Evolutionary conservation across 192 early-diverging fungal genomes (phyloP).

Genomic region (Bifiguratus adelaidae): DNA sequence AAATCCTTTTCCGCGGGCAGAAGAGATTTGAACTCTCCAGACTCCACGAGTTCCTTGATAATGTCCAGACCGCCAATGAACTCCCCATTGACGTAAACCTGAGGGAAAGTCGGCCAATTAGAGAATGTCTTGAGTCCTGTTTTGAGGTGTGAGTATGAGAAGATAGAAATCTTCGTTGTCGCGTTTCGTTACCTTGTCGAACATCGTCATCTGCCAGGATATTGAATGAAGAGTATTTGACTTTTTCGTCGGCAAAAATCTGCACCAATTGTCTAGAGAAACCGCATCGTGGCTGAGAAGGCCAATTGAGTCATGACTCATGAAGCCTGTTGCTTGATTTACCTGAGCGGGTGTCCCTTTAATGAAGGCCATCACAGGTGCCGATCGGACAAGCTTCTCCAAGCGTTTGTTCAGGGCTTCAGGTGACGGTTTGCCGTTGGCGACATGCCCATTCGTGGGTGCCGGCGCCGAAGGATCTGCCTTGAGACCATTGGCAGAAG

Average conservation of each 20-base stretch:
- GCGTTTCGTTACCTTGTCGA: conserved; percentile 81
- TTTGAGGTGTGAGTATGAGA: neutral
- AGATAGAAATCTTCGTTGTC: too few relatives aligned
- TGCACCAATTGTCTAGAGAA: conserved; percentile 79
- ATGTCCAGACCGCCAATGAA: conserved; percentile 95
- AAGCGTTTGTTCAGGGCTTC: conserved; percentile 58
- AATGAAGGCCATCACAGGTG: conserved; percentile 88
- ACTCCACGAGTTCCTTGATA: conserved; percentile 76
- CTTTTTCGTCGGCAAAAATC: conserved; percentile 62
- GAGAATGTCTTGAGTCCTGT: conserved; percentile 15
- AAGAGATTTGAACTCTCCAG: conserved; percentile 77
- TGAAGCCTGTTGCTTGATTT: conserved; percentile 8
- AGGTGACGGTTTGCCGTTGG: conserved; percentile 13
- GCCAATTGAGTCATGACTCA: neutral
- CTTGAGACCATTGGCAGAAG: conserved; percentile 4
- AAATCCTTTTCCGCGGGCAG: conserved; percentile 71
- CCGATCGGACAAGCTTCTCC: conserved; percentile 53
- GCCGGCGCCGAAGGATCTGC: too few relatives aligned
- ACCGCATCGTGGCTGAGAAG: conserved; percentile 72
- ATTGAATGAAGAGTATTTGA: conserved; percentile 79
- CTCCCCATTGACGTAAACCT: conserved; percentile 93
- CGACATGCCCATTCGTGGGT: too few relatives aligned
- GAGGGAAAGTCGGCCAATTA: conserved; percentile 94
- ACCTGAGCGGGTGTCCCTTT: conserved; percentile 67
- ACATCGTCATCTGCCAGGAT: conserved; percentile 86